Evolutionary conservation across 345 rosid species (phyloP), one percentile per base, ranked within the genome.

Genomic region (Rhodamnia rubescens): DNA sequence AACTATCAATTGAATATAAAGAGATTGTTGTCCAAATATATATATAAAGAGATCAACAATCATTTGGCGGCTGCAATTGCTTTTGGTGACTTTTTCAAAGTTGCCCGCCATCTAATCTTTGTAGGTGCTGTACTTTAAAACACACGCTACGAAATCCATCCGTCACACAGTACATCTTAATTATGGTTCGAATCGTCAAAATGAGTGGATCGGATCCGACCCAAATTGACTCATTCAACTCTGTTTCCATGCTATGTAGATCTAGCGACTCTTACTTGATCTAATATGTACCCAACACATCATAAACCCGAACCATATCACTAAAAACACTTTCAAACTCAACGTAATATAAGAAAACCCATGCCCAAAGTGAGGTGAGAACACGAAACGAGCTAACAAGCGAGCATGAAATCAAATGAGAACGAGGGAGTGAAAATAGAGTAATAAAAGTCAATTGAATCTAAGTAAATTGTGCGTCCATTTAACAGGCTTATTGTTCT

Each of bases 261-360:
- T 54, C 1, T 32, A 16, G 3, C 29, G 4, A 64, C 22, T 14
- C 9, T 14, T n/a, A 59, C 1, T 15, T 7, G 2, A 27, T 15
- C 5, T 0, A 59, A 27, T 1, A 13, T 0, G 1, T 59, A 59
- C 0, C 1, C 3, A n/a, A 61, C 0, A 8, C 1, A 15, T 10
- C 11, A 8, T 1, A 5, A 0, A 32, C 0, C 0, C 0, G 0
- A 64, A 3, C 18, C 3, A 32, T 64, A 29, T 8, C 18, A 1
- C 1, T 29, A 61, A 29, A 52, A 64, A 64, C 0, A 64, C 36
- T 64, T 16, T 0, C 22, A 8, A 7, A 64, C 6, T 61, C n/a
- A 27, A 14, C 5, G 14, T 8, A 59, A 7, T 61, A 2, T 32
- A 29, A 1, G 44, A 32, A 29, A 20, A 64, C 18, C 6, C 1